Evolutionary conservation across 2,329 filamentous ascomycete species (phyloP).

Genomic region (Cercospora brassicicola): DNA sequence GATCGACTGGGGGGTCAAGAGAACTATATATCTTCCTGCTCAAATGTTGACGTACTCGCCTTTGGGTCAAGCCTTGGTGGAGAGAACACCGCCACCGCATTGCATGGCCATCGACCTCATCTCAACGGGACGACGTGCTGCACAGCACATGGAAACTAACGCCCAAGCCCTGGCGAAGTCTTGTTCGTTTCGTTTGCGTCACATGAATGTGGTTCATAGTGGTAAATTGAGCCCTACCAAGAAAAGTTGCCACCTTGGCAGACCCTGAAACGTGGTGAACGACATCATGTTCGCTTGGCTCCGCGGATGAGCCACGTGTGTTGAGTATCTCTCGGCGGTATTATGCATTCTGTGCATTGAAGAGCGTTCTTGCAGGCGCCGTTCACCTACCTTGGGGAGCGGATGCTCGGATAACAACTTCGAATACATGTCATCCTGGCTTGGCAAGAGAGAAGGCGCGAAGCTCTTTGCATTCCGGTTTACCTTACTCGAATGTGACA

Average conservation of each 20-base stretch:
- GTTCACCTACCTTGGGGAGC: not conserved
- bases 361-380: not conserved
- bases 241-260: slow-evolving; percentile 8
- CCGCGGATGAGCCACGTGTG: slow-evolving; percentile 6
- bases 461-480: not conserved
- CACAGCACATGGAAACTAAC: not conserved
- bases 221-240: not conserved
- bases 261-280: slow-evolving; percentile 2
- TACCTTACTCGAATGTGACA: not conserved
- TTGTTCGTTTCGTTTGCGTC: slow-evolving; percentile 7
- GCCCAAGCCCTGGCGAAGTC: slow-evolving; percentile 4
- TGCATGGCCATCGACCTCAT: slow-evolving; percentile 3
- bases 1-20: no score
- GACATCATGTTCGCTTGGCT: slow-evolving; percentile 15
- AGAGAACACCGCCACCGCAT: not conserved
- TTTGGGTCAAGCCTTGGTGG: slow-evolving; percentile 7
- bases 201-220: not conserved
- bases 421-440: not conserved
- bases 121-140: not conserved
- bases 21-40: not conserved
- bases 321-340: not conserved
- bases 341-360: not conserved
- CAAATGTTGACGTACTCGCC: slow-evolving; percentile 3
- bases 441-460: not conserved
- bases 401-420: not conserved